A percentile compares a stretch with the other conserved stretches of the same genome.
Evolutionary conservation across 176 grass and related monocot species (phyloP).

Genomic region (Zea luxurians): DNA sequence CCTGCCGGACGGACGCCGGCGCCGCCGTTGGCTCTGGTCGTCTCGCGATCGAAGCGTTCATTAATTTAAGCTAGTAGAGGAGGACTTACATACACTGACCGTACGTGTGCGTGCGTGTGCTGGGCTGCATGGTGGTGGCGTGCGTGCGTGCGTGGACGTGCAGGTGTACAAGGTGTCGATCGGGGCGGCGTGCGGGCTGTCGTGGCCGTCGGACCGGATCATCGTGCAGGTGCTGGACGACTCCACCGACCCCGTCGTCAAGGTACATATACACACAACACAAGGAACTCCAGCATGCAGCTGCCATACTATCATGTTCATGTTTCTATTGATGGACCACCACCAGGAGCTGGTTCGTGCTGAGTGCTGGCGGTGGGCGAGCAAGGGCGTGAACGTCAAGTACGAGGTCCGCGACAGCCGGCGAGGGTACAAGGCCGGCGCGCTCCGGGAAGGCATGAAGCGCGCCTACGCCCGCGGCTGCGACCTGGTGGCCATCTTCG

Average conservation of each 20-base stretch:
- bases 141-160: not conserved
- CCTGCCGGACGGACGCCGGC: too few species aligned
- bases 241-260: conserved; percentile 66
- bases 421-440: conserved; percentile 93
- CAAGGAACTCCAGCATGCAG: too few species aligned
- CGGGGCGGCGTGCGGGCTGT: conserved; percentile 63
- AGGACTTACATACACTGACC: too few species aligned
- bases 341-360: conserved; percentile 58
- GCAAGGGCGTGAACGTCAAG: conserved; percentile 78
- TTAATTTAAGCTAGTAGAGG: too few species aligned
- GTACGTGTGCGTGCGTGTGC: not conserved
- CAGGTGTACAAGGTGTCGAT: conserved; percentile 76
- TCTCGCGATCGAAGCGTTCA: not conserved
- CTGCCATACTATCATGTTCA: too few species aligned
- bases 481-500: conserved; percentile 80
- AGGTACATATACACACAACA: conserved; percentile 44
- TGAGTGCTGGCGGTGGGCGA: conserved; percentile 70
- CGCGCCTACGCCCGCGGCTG: conserved; percentile 67
- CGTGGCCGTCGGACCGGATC: conserved; percentile 68
- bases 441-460: conserved; percentile 86
- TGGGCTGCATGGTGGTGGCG: not conserved
- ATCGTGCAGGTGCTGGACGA: conserved; percentile 87
- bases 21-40: not conserved
- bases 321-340: not conserved
- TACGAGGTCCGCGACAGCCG: conserved; percentile 81